phyloP scores from a whole-genome alignment of 306 rosid genomes.

The Medicago arabica region DNA sequence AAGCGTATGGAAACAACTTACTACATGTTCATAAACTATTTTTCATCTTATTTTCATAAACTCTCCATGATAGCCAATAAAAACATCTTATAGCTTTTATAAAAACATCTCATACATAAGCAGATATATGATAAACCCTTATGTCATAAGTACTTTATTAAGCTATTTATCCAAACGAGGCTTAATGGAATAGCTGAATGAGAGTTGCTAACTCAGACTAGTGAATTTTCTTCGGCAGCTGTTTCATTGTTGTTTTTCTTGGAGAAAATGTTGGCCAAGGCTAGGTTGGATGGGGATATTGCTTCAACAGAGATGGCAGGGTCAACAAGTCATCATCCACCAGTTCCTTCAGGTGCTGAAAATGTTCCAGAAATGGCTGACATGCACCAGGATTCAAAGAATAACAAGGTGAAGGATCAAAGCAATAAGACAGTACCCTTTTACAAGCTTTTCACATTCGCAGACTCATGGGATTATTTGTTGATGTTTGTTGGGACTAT shows the following conservation, averaged over 20 bases:
- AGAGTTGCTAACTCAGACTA: not conserved
- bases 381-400: conserved; percentile 38
- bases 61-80: not conserved
- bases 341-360: conserved; percentile 29
- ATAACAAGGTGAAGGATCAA: conserved; percentile 45
- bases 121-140: too few relatives aligned
- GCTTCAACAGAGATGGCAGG: conserved; percentile 40
- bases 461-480: conserved; percentile 65
- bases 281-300: conserved; percentile 41
- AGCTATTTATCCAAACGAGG: not conserved
- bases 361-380: conserved; percentile 34
- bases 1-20: not conserved
- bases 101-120: too few relatives aligned
- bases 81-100: not conserved
- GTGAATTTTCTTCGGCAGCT: conserved; percentile 35
- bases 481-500: conserved; percentile 71
- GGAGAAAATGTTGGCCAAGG: conserved; percentile 49
- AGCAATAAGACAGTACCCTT: conserved; percentile 60
- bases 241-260: conserved; percentile 12
- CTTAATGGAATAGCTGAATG: not conserved
- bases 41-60: too few relatives aligned
- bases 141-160: not conserved
- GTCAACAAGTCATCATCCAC: conserved; percentile 43
- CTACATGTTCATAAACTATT: not conserved
- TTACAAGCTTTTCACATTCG: conserved; percentile 81